Evolutionary conservation across 1,139 yeast species (phyloP), one percentile per base, ranked within the genome.

Genomic region (Candida glucosophila): DNA sequence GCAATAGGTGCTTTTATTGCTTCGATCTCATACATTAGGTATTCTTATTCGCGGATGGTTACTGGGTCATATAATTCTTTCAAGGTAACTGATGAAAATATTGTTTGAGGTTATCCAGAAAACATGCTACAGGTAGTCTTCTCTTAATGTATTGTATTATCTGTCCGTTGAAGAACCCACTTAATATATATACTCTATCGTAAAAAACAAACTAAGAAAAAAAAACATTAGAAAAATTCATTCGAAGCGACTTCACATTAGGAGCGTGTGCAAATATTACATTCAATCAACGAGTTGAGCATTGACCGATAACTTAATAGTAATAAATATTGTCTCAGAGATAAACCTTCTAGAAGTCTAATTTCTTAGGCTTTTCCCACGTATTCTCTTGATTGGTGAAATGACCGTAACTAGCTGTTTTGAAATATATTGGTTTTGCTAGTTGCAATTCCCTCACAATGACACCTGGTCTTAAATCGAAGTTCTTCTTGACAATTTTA

Each of bases 381-480:
- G 95, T 70, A 76, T 83, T 81, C 55, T 80, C 82, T 75, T 88
- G 99, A 82, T 90, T 83, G 56, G 99, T 92, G 80, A 90, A 90
- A 69, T 90, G 99, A 56, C 98, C 99, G 63, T 90, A 88, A 33
- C 95, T 81, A 50, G 98, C 98, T 50, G 98, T 90, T 78, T 90
- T 82, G 70, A 85, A 78, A 75, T 92, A 90, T 65, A 92, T 90
- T 63, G 99, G 98, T 69, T 95, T 85, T 40, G 97, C 98, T 58
- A 90, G 76, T 59, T 88, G 92, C 57, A 90, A 78, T 61, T 88
- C 95, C 64, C 69, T 83, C 56, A 92, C 98, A 63, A 90, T 77
- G 47, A 83, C 93, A 82, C 99, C 99, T 40, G 99, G 99, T 76
- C 98, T 88, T 59, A 90, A 76, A 66, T 90, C 97, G 55, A 90